Evolutionary conservation across 306 rosid genomes (phyloP).

Genomic region (Castanea sativa): DNA sequence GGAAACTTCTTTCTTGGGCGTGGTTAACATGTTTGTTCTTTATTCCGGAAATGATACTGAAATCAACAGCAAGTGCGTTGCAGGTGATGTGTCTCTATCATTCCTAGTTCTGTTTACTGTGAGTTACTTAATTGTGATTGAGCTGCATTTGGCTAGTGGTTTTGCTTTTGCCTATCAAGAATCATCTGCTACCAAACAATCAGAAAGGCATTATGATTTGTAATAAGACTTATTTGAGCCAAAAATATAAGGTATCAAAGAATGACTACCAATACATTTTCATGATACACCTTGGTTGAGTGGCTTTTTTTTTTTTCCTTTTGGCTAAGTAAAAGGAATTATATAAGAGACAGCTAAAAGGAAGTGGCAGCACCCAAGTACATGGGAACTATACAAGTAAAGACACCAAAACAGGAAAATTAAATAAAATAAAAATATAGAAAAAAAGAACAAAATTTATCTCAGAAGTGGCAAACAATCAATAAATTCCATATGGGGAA

Average conservation of each 20-base stretch:
- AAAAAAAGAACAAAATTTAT: neutral
- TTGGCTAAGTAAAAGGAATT: neutral
- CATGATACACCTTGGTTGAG: neutral
- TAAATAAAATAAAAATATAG: neutral
- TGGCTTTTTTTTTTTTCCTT: neutral
- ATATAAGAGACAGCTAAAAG: neutral
- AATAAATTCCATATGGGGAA: neutral
- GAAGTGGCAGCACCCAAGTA: neutral
- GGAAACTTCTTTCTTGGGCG: conserved; percentile 99
- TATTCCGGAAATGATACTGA: conserved; percentile 74
- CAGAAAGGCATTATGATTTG: neutral
- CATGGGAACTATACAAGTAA: neutral
- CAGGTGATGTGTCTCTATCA: conserved; percentile 47
- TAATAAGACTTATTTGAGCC: neutral
- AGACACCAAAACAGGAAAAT: neutral
- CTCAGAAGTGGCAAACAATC: neutral
- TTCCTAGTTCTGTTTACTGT: neutral
- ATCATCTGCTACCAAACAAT: neutral
- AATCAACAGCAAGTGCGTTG: conserved; percentile 69
- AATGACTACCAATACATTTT: neutral
- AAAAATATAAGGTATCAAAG: neutral
- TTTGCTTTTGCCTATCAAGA: neutral
- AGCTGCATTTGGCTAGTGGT: neutral
- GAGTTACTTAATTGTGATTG: neutral
- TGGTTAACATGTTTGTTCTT: conserved; percentile 95